Evolutionary conservation across 2,329 filamentous ascomycete genomes (phyloP), one percentile per base, ranked within the genome.

Genomic region (Ceratocystis ficicola): DNA sequence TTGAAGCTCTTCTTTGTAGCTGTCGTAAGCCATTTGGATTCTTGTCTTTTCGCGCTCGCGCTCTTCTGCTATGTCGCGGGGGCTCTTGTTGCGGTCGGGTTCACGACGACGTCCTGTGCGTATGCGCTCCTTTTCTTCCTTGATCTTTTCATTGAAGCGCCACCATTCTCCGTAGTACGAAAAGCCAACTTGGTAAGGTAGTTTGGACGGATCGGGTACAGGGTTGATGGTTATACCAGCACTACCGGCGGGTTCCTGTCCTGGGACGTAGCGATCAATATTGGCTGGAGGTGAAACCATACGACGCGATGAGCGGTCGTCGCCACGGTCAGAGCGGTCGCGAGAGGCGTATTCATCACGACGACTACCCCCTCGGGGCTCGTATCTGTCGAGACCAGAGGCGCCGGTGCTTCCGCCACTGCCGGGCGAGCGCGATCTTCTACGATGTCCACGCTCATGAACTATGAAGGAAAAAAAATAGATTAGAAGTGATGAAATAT

Each of bases 131-230:
- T 86, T 88, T 68, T 92, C 88, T 63, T 92, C 88, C 74, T 90
- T 92, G 72, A 92, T 87, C 72, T 86, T 86, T 73, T 92, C 88
- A 70, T 92, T 90, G 70, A 86, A 80, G 68, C 89, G 83, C 89
- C 89, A 93, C 89, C 89, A 93, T 74, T 93, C 89, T 20, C 89
- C 86, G 71, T 90, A 93, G 74, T 87, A 93, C 15, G 88, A 92
- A 75, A 93, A 93, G 1, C 89, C 89, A 65, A 92, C 89, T 73
- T 93, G 89, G 69, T 88, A 91, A 2, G 87, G 84, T 8, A 93
- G 79, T 68, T 83, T 83, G 70, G 87, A 79, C 1, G 89, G 89
- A 69, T 93, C 88, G 12, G 83, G 80, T 2, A 93, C 77, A 7
- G 87, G 88, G 70, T 92, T 92, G 20, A 79, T 75, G 0, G 79